Evolutionary conservation across 306 rosid genomes (phyloP), one percentile per base, ranked within the genome.

Genomic region (Pueraria montana): DNA sequence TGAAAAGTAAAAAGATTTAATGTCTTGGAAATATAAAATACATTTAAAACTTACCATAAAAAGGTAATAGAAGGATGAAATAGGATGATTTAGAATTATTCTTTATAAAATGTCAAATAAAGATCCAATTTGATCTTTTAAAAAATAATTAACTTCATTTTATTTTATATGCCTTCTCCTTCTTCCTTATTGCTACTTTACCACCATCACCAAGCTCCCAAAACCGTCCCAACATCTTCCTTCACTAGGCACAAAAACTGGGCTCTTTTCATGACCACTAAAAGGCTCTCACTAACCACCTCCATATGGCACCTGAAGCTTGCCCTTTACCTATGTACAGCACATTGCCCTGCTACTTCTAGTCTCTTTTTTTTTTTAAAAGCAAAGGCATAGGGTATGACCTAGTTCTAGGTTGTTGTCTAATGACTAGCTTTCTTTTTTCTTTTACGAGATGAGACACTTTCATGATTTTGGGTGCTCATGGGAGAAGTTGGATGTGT

Each of bases 401-500:
- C 66, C 66, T 59, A 59, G 9, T 59, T 59, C 66, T 59, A 59
- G 36, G 9, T 24, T 58, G 4, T 59, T 59, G 36, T 59, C 66
- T 24, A 3, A 59, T 59, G 8, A 23, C 20, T 20, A 10, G 13
- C 13, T 56, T 20, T 55, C 21, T 14, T 16, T 18, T 55, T 55
- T 21, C 16, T 58, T 20, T 58, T 55, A 2, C 5, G 62, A 55
- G 62, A 55, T 58, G 6, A 20, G 30, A 55, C 62, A 55, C 62
- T 55, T 53, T 8, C 4, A 7, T 9, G 1, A 55, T 20, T 55
- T 55, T 20, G 62, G 4, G 4, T 53, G 2, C 24, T 53, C 40
- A 5, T 5, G 40, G 40, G 8, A 34, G 10, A 45, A 43, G 48
- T 43, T 14, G 9, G 56, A 21, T 43, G 12, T 43, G 48, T 43